Evolutionary conservation across 352 stramenopile species (phyloP).

Genomic region (Plasmopara halstedii): DNA sequence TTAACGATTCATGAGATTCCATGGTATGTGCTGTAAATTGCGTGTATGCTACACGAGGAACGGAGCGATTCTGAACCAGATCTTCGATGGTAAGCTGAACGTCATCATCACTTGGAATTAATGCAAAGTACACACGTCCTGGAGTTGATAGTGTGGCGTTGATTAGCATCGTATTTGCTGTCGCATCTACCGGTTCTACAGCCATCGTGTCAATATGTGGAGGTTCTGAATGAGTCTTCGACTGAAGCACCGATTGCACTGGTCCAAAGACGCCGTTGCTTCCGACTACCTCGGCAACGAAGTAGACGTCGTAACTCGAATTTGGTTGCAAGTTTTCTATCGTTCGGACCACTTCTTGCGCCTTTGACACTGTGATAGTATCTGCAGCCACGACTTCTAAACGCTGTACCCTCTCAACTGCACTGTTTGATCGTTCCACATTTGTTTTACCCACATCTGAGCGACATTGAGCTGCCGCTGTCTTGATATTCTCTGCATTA

Average conservation of each 20-base stretch:
- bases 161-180: slow-evolving; percentile 24
- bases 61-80: slow-evolving; percentile 24
- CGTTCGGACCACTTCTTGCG: slow-evolving; percentile 45
- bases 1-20: slow-evolving; percentile 21
- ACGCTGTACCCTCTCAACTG: slow-evolving; percentile 2
- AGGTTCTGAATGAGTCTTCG: slow-evolving; percentile 44
- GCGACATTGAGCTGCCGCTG: slow-evolving; percentile 20
- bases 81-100: slow-evolving; percentile 13
- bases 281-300: slow-evolving; percentile 64
- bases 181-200: slow-evolving; percentile 26
- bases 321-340: slow-evolving; percentile 41
- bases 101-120: slow-evolving; percentile 25
- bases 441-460: slow-evolving; percentile 1
- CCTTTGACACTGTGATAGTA: slow-evolving; percentile 34
- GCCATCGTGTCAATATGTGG: slow-evolving; percentile 21
- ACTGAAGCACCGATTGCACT: slow-evolving; percentile 55
- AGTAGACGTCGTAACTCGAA: slow-evolving; percentile 76
- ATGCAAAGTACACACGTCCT: slow-evolving; percentile 39
- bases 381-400: slow-evolving; percentile 17
- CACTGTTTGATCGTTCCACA: background rate
- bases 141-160: slow-evolving; percentile 31
- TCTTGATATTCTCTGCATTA: slow-evolving; percentile 44
- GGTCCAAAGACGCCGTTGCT: slow-evolving; percentile 75
- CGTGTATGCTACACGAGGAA: background rate
- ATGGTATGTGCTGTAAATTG: slow-evolving; percentile 26